Percentiles rank a stretch among this genome's conserved stretches.
Evolutionary conservation across 192 early-diverging fungal genomes (phyloP).

Genomic region (Phlyctochytrium arcticum): DNA sequence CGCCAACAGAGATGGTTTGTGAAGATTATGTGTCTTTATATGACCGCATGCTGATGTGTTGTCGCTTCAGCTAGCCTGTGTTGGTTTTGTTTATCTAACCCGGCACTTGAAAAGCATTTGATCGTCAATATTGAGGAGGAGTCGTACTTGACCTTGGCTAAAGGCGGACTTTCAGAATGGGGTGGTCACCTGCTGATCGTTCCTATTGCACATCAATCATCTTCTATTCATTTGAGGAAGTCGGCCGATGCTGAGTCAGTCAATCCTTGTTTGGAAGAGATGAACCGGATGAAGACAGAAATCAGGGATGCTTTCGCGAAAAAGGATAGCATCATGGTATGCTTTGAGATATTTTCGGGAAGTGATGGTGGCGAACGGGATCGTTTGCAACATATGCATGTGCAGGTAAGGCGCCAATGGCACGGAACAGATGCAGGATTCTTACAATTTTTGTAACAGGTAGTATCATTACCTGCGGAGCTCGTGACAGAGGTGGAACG

Average conservation of each 20-base stretch:
- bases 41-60: background rate
- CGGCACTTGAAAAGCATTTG: conserved; percentile 84
- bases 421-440: background rate
- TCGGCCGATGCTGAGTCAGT: conserved; percentile 20
- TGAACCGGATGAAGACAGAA: conserved; percentile 14
- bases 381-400: conserved; percentile 54
- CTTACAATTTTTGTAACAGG: background rate
- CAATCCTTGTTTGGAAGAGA: conserved; percentile 22
- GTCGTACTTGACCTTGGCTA: conserved; percentile 80
- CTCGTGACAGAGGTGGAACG: conserved; percentile 34
- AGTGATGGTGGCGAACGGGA: conserved; percentile 2
- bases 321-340: conserved; percentile 58
- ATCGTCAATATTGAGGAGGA: conserved; percentile 80
- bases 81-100: conserved; percentile 96
- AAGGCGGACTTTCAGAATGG: conserved; percentile 76
- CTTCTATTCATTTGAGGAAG: conserved; percentile 18
- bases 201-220: conserved; percentile 52
- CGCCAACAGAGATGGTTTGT: background rate
- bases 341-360: conserved; percentile 69
- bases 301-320: conserved; percentile 14
- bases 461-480: conserved; percentile 52
- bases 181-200: conserved; percentile 82
- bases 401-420: conserved; percentile 45
- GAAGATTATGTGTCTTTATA: background rate
- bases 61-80: conserved; percentile 52